A percentile compares a stretch with the other conserved stretches of the same genome.
Conservation (phyloP, 2,329 filamentous ascomycete species). For the Diaporthe sp. region DNA sequence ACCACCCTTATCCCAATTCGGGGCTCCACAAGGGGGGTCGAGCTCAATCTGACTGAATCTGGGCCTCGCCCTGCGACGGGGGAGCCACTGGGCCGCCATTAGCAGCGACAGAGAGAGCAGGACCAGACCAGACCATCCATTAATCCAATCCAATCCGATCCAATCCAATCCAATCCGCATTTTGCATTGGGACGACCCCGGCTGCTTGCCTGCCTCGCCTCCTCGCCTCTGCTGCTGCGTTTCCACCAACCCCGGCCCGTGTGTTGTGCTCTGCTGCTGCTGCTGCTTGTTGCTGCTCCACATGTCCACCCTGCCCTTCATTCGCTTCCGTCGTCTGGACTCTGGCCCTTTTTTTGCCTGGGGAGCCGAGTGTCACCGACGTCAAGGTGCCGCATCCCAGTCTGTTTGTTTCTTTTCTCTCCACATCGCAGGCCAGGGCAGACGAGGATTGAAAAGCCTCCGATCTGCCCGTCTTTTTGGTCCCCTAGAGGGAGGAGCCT, state of each 20-base stretch:
- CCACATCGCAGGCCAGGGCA: conserved; percentile 27
- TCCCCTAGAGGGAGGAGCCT: conserved; percentile 8
- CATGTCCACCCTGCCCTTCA: conserved; percentile 25
- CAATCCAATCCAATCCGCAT: neutral
- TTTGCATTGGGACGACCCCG: neutral
- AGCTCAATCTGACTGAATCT: conserved; percentile 30
- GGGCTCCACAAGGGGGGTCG: conserved; percentile 37
- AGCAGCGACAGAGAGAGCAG: neutral
- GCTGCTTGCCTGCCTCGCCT: conserved; percentile 8
- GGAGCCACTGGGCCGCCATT: conserved; percentile 4
- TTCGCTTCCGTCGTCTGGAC: conserved; percentile 25
- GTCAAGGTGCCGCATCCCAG: conserved; percentile 22
- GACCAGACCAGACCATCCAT: neutral
- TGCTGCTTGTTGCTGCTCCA: too few relatives aligned
- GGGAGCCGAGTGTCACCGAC: conserved; percentile 36
- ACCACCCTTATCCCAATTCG: conserved; percentile 35
- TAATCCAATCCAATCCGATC: neutral
- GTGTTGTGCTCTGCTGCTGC: neutral
- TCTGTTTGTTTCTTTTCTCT: conserved; percentile 27
- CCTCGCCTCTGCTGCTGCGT: too few relatives aligned
- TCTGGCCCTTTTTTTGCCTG: conserved; percentile 12
- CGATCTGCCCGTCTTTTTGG: conserved; percentile 29
- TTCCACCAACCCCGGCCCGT: neutral
- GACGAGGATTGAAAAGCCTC: conserved; percentile 34
- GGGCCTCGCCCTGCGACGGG: conserved; percentile 17